Evolutionary conservation across 2,329 filamentous ascomycete species (phyloP), one percentile per base, ranked within the genome.

Genomic region (Raffaelea albimanens): DNA sequence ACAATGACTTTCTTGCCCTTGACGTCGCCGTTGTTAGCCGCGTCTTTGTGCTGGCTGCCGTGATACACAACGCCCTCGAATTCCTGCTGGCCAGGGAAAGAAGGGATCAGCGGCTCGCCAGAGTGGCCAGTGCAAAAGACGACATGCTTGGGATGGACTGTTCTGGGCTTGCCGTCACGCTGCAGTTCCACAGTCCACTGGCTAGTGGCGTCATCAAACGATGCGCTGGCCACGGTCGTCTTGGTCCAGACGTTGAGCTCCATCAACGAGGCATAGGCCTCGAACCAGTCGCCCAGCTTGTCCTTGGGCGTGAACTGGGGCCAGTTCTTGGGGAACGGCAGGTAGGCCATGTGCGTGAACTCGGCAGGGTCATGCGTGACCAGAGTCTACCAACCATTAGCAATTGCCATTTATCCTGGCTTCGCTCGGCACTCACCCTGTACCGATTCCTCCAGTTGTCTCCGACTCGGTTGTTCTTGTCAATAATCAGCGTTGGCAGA

Each of bases 241-340:
- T 61, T 63, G 1, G 68, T 75, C 81, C 81, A 85, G 40, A 83
- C 71, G 51, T 85, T 82, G 38, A 85, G 68, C 54, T 85, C 82
- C 23, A 85, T 66, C 0, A 77, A 59, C 7, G 67, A 72, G 1
- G 73, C 81, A 52, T 85, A 85, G 0, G 71, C 65, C 52, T 84
- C 80, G 50, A 85, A 79, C 63, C 76, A 86, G 40, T 83, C 77
- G 0, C 71, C 82, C 0, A 85, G 64, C 55, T 85, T 85, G 59
- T 85, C 81, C 56, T 84, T 85, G 2, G 81, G 80, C 0, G 80
- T 83, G 59, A 83, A 85, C 16, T 82, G 66, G 2, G 81, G 82
- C 81, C 81, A 85, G 47, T 73, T 71, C 0, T 70, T 58, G 0
- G 82, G 82, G 57, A 85, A 85, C 0, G 67, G 66, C 8, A 85